phyloP scores from a whole-genome alignment of 2,329 filamentous ascomycete genomes.

The Monosporascus sp. region DNA sequence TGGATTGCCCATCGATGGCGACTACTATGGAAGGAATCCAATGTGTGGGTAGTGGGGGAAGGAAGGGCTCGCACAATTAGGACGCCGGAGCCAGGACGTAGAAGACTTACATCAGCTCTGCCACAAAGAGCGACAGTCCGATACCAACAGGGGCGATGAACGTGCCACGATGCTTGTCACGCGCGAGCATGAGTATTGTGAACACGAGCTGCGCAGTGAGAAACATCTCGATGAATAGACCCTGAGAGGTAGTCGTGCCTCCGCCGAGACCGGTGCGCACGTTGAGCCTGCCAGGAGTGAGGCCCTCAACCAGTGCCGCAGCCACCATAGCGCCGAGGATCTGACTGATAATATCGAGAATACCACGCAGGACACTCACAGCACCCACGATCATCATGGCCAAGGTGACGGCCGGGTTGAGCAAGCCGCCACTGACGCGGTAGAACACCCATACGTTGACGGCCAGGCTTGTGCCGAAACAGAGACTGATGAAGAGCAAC shows the following conservation, averaged over 20 bases:
- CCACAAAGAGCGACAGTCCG: slow-evolving; percentile 54
- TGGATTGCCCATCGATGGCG: too few relatives aligned
- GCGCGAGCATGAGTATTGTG: slow-evolving; percentile 54
- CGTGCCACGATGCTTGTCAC: slow-evolving; percentile 58
- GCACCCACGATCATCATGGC: slow-evolving; percentile 13
- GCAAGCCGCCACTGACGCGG: slow-evolving; percentile 25
- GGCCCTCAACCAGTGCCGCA: slow-evolving; percentile 28
- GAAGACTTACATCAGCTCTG: slow-evolving; percentile 1
- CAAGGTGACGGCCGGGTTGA: slow-evolving; percentile 17
- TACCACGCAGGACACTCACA: slow-evolving; percentile 3
- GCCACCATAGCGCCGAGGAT: slow-evolving; percentile 18
- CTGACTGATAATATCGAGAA: slow-evolving; percentile 10
- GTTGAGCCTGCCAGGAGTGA: slow-evolving; percentile 43
- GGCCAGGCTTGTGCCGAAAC: slow-evolving; percentile 32
- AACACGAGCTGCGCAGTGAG: slow-evolving; percentile 49
- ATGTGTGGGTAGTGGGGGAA: neutral
- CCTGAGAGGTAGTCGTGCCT: slow-evolving; percentile 39
- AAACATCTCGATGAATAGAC: slow-evolving; percentile 51
- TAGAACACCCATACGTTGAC: slow-evolving; percentile 37
- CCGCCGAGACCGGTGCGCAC: slow-evolving; percentile 42
- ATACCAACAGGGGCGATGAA: slow-evolving; percentile 60
- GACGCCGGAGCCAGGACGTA: too few relatives aligned
- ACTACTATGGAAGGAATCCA: too few relatives aligned
- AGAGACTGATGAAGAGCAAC: slow-evolving; percentile 30
- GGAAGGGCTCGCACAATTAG: neutral